Base-by-base conservation (phyloP, 2,329 filamentous ascomycete species). In the Bipolaris oryzae region DNA sequence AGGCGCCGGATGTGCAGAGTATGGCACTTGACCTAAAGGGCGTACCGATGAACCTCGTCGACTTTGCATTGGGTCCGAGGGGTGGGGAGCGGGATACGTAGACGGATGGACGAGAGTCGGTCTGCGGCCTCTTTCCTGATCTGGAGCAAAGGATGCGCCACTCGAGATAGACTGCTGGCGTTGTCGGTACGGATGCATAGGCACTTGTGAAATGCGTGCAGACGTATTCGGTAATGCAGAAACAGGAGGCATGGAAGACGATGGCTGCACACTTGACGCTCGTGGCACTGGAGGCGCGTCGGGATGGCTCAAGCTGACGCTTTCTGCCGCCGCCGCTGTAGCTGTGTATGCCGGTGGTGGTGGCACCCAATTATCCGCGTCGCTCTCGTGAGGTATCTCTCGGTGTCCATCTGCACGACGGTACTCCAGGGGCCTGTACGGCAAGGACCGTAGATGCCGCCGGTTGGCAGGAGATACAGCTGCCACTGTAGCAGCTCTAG, bases 341-440 rank as follows among this genome's bases (percentile, higher is more conserved):
- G 85, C 84, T 38, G 87, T 85, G 67, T 96, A 96, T 1, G 90
- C 90, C 3, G 91, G 91, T 7, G 91, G 91, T 5, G 91, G 91
- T 5, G 91, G 90, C 4, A 92, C 89, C 91, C 91, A 96, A 66
- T 93, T 91, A 68, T 95, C 91, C 3, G 91, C 90, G 72, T 95
- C 91, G 61, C 90, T 94, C 75, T 95, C 91, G 73, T 95, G 90
- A 3, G 91, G 91, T 64, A 92, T 83, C 67, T 93, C 89, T 39
- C 85, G 81, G 39, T 87, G 82, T 6, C 88, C 87, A 74, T 91
- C 88, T 13, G 89, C 88, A 43, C 88, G 84, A 42, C 87, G 84
- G 70, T 89, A 90, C 64, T 87, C 85, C 79, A 65, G 80, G 77
- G 64, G 83, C 78, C 50, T 83, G 76, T 38, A 85, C 78, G 46